Conservation (phyloP, 805 yeast species). For the Spathaspora arborariae region DNA sequence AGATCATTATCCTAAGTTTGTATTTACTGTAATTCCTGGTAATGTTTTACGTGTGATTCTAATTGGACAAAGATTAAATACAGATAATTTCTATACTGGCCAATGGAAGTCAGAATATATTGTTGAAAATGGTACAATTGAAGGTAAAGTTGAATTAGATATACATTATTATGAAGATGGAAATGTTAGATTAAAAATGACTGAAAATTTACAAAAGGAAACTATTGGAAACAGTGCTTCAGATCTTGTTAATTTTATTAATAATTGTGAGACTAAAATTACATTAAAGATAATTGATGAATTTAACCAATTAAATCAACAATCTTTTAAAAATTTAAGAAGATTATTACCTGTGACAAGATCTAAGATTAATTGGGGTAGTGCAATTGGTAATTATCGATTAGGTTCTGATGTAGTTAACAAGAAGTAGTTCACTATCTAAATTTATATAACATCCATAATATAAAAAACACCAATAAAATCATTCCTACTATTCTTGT, state of each 20-base stretch:
- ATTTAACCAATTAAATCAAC: conserved; percentile 72
- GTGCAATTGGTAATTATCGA: conserved; percentile 83
- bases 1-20: conserved; percentile 64
- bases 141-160: conserved; percentile 61
- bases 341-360: conserved; percentile 91
- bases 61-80: conserved; percentile 68
- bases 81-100: conserved; percentile 84
- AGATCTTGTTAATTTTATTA: conserved; percentile 44
- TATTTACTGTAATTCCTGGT: conserved; percentile 42
- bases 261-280: conserved; percentile 52
- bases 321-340: conserved; percentile 77
- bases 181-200: conserved; percentile 69
- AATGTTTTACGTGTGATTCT: conserved; percentile 47
- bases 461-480: conserved; percentile 28
- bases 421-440: conserved; percentile 16
- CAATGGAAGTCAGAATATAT: conserved; percentile 74
- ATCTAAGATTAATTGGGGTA: conserved; percentile 92
- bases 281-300: conserved; percentile 59
- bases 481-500: conserved; percentile 35
- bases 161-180: conserved; percentile 97
- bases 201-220: conserved; percentile 24
- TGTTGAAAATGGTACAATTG: conserved; percentile 34
- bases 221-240: conserved; percentile 18
- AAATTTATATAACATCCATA: conserved; percentile 38
- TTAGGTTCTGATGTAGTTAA: conserved; percentile 74